Conservation (phyloP, 1,284 basidiomycete genomes). For the Leccinum pachyderme region DNA sequence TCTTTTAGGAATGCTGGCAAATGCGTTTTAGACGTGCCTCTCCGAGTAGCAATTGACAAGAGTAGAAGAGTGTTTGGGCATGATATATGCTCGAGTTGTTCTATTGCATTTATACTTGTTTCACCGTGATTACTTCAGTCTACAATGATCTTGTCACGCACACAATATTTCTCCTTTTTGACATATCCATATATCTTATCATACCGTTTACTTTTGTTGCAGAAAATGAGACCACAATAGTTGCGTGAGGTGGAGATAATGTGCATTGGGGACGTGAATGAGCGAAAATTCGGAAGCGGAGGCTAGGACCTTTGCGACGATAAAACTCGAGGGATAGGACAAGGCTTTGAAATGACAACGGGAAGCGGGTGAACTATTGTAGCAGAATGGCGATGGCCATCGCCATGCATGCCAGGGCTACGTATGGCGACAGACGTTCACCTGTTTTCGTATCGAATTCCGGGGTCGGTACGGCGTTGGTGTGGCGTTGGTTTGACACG, state of each 20-base stretch:
- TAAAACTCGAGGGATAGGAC: neutral
- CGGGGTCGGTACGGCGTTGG: neutral
- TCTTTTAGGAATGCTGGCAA: neutral
- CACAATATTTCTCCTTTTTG: neutral
- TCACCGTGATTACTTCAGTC: neutral
- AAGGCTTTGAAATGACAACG: neutral
- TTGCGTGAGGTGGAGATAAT: neutral
- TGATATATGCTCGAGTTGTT: neutral
- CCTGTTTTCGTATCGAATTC: slow-evolving; percentile 40
- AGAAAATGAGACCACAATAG: neutral
- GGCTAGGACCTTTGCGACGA: neutral
- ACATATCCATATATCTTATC: neutral
- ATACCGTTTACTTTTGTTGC: neutral
- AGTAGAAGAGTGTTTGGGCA: neutral
- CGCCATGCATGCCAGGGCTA: slow-evolving; percentile 74
- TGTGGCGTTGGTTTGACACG: neutral
- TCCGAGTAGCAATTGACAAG: neutral
- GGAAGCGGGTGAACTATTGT: slow-evolving; percentile 30
- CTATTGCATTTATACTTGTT: neutral
- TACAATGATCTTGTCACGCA: neutral
- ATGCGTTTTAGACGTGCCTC: neutral
- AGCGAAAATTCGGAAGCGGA: neutral
- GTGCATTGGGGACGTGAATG: neutral
- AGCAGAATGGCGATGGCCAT: slow-evolving; percentile 70
- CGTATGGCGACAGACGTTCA: slow-evolving; percentile 82